A percentile compares a stretch with the other conserved stretches of the same genome.
Evolutionary conservation across 2,329 filamentous ascomycete genomes (phyloP).

Genomic region (Diaporthe amygdali): DNA sequence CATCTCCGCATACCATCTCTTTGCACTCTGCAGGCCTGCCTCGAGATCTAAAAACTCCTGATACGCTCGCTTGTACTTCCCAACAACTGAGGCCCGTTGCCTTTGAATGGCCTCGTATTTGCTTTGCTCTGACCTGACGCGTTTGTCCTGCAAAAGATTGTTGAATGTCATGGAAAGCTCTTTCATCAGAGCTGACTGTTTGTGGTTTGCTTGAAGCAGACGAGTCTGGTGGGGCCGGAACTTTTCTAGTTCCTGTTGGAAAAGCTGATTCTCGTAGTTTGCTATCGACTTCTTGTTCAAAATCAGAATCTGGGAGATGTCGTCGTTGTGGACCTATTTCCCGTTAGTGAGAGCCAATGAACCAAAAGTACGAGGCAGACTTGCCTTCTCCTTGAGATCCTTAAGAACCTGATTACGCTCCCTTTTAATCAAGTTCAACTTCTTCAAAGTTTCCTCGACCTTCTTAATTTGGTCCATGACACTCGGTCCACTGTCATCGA

Average conservation of each 20-base stretch:
- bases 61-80: conserved; percentile 88
- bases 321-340: conserved; percentile 84
- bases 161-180: conserved; percentile 90
- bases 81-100: conserved; percentile 80
- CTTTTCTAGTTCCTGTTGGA: conserved; percentile 96
- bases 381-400: conserved; percentile 95
- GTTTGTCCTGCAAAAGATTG: conserved; percentile 87
- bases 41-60: conserved; percentile 91
- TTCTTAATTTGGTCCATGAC: conserved; percentile 87
- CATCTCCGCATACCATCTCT: conserved; percentile 96
- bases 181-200: conserved; percentile 92
- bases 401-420: conserved; percentile 92
- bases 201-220: conserved; percentile 91
- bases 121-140: conserved; percentile 90
- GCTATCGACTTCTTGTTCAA: conserved; percentile 96
- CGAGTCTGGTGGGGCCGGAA: conserved; percentile 92
- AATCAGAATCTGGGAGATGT: conserved; percentile 96
- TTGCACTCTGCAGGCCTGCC: conserved; percentile 84
- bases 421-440: conserved; percentile 88
- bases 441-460: conserved; percentile 90
- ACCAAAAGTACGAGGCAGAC: conserved; percentile 28
- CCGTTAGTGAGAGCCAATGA: conserved; percentile 28
- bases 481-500: conserved; percentile 78
- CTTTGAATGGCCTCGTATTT: conserved; percentile 91
- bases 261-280: conserved; percentile 89